Conservation (phyloP, 192 early-diverging fungal species). For the Coemansia sp. region DNA sequence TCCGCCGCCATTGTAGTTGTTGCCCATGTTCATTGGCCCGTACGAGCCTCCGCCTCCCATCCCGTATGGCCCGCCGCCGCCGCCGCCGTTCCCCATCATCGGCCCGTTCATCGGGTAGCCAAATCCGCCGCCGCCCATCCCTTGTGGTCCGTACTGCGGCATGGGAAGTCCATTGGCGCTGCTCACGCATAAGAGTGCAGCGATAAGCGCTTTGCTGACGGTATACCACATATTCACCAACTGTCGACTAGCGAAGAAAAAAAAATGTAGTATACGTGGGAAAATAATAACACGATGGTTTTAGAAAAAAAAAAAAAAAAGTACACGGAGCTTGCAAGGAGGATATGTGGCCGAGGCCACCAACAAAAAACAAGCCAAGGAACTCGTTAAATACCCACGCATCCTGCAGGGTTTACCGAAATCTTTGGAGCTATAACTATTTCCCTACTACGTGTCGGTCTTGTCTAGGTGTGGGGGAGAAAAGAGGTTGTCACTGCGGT, state of each 20-base stretch:
- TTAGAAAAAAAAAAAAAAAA: no score
- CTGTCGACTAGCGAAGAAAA: background rate
- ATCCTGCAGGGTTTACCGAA: background rate
- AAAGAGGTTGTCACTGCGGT: background rate
- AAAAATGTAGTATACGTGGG: background rate
- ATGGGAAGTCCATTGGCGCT: constrained; percentile 7
- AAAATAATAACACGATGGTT: background rate
- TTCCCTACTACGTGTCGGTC: no score
- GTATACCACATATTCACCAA: background rate
- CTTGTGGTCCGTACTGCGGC: constrained; percentile 39
- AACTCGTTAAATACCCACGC: constrained; percentile 6
- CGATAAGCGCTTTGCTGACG: background rate
- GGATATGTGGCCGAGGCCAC: background rate
- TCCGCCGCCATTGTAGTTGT: constrained; percentile 2
- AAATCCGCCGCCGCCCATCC: constrained; percentile 30
- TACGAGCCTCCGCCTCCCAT: constrained; percentile 16
- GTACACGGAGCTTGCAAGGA: background rate
- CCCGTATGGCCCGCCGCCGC: constrained; percentile 16
- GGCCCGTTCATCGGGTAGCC: constrained; percentile 17
- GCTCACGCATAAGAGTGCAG: constrained; percentile 5
- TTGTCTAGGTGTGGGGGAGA: no score
- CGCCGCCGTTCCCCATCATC: constrained; percentile 15
- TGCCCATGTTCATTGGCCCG: constrained; percentile 37
- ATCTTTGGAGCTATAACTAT: background rate
- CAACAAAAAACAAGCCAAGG: background rate